These are phyloP conservation scores for Aphanomyces astaci DNA, from an alignment of 352 stramenopile species.

Conservation along the genomic window DNA sequence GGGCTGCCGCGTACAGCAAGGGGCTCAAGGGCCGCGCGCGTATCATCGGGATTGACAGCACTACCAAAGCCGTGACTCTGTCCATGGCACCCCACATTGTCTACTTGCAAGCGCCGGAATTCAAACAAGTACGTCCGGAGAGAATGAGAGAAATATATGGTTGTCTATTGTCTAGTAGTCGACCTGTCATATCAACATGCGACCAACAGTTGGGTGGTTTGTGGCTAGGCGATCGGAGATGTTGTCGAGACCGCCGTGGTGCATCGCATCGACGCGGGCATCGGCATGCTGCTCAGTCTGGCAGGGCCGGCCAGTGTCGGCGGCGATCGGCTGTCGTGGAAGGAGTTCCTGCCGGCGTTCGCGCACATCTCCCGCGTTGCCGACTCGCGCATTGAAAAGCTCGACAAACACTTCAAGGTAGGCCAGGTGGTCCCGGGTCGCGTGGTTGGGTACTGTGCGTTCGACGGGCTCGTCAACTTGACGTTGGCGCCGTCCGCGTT, in stretches of 20 bases:
- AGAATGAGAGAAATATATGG: too few species aligned
- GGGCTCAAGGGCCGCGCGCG: slow-evolving; percentile 77
- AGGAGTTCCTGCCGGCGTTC: slow-evolving; percentile 72
- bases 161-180: background rate
- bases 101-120: slow-evolving; percentile 55
- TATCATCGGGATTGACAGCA: slow-evolving; percentile 73
- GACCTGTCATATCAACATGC: too few species aligned
- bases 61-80: slow-evolving; percentile 66
- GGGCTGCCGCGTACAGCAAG: slow-evolving; percentile 68
- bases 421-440: slow-evolving; percentile 54
- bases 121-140: slow-evolving; percentile 29
- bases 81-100: slow-evolving; percentile 85
- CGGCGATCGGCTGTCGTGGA: slow-evolving; percentile 54
- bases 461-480: slow-evolving; percentile 77
- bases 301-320: slow-evolving; percentile 30
- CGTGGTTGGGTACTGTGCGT: slow-evolving; percentile 77
- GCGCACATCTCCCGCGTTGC: slow-evolving; percentile 84
- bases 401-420: slow-evolving; percentile 80
- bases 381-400: slow-evolving; percentile 76
- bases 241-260: slow-evolving; percentile 60
- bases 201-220: too few species aligned
- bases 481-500: slow-evolving; percentile 75
- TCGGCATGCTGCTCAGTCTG: slow-evolving; percentile 79
- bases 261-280: slow-evolving; percentile 71
- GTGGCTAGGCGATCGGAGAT: slow-evolving; percentile 55